These are phyloP conservation scores for Clonostachys sp. DNA, from an alignment of 2,329 filamentous ascomycete species.

Conservation along the genomic window DNA sequence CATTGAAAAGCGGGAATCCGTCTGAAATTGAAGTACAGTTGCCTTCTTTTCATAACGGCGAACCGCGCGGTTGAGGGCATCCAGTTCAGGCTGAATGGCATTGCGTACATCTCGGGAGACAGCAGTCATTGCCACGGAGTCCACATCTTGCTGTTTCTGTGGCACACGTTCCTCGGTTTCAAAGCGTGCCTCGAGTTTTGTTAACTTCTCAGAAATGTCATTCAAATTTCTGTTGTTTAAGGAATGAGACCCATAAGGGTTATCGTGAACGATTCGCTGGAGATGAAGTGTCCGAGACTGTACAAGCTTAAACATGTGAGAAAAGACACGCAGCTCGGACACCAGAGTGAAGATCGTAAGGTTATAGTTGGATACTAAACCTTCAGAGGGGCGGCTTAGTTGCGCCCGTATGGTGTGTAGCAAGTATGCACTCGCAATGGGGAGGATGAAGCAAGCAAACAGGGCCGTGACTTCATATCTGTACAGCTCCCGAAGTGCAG, in stretches of 20 bases:
- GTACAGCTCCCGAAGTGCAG: conserved; percentile 61
- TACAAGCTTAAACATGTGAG: conserved; percentile 77
- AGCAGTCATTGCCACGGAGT: conserved; percentile 14
- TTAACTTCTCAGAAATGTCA: conserved; percentile 61
- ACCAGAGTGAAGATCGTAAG: conserved; percentile 85
- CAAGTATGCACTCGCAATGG: conserved; percentile 74
- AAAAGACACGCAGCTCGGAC: conserved; percentile 77
- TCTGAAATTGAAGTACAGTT: conserved; percentile 68
- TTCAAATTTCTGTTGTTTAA: conserved; percentile 35
- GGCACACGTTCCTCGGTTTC: conserved; percentile 13
- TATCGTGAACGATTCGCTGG: conserved; percentile 64
- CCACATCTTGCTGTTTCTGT: neutral
- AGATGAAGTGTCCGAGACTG: conserved; percentile 76
- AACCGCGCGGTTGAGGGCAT: conserved; percentile 83
- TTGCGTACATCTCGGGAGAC: conserved; percentile 57
- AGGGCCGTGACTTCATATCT: conserved; percentile 73
- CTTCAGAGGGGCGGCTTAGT: conserved; percentile 78
- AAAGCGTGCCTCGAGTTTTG: conserved; percentile 60
- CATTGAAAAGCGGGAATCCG: conserved; percentile 67
- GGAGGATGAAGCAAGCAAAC: conserved; percentile 72
- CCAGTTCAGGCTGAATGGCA: conserved; percentile 73
- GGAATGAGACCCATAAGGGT: conserved; percentile 20
- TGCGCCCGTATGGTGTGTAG: conserved; percentile 77
- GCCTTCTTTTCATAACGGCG: conserved; percentile 88
- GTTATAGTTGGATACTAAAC: conserved; percentile 88